Evolutionary conservation across 805 yeast genomes (phyloP).

Genomic region (Scheffersomyces amazonensis): DNA sequence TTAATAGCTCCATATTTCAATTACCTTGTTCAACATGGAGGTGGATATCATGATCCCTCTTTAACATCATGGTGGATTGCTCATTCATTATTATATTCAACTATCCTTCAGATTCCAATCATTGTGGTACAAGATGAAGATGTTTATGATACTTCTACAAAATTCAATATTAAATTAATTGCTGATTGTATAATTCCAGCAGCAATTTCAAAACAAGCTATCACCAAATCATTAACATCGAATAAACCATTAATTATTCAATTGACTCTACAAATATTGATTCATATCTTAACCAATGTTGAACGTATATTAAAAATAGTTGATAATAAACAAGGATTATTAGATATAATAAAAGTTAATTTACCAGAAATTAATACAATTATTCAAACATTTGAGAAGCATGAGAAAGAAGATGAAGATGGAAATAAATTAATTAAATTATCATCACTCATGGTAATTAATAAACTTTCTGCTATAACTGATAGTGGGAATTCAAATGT

Average conservation of each 20-base stretch:
- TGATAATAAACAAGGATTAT: slow-evolving; percentile 19
- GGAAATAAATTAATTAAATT: slow-evolving; percentile 44
- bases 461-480: slow-evolving; percentile 28
- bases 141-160: not conserved
- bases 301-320: slow-evolving; percentile 9
- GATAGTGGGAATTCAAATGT: slow-evolving; percentile 16
- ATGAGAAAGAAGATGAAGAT: slow-evolving; percentile 26
- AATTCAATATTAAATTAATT: slow-evolving; percentile 22
- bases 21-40: slow-evolving; percentile 50
- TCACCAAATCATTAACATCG: slow-evolving; percentile 52
- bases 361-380: slow-evolving; percentile 54
- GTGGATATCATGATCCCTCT: slow-evolving; percentile 77
- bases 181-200: slow-evolving; percentile 63
- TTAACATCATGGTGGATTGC: slow-evolving; percentile 82
- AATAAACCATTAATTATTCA: slow-evolving; percentile 56
- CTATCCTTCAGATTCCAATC: slow-evolving; percentile 54
- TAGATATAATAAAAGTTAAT: slow-evolving; percentile 20
- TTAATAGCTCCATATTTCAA: slow-evolving; percentile 68
- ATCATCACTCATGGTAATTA: slow-evolving; percentile 44
- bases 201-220: slow-evolving; percentile 54
- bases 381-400: slow-evolving; percentile 41
- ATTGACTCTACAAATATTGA: slow-evolving; percentile 58
- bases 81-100: slow-evolving; percentile 58
- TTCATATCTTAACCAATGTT: slow-evolving; percentile 55
- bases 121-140: slow-evolving; percentile 19